phyloP scores from a whole-genome alignment of 1,139 yeast genomes.

The Hyphopichia wangnamkhiaoensis region DNA sequence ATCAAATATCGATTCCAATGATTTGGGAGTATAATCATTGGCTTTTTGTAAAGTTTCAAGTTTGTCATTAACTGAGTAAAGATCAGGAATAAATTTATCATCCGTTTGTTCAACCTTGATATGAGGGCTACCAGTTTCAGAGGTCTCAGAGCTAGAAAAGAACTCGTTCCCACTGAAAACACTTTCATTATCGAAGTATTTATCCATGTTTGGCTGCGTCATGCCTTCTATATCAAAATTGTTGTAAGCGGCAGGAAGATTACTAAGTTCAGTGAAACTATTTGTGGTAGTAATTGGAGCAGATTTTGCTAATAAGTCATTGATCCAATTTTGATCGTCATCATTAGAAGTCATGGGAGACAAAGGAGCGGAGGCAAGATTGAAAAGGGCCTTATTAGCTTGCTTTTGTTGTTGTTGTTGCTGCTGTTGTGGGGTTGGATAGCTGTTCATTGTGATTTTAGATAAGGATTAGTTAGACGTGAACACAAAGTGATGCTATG shows the following conservation, averaged over 20 bases:
- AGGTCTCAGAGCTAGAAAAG: conserved; percentile 10
- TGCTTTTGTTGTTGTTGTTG: neutral
- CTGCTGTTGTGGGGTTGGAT: neutral
- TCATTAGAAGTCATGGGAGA: conserved; percentile 14
- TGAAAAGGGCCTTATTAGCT: too few species aligned
- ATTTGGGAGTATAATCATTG: conserved; percentile 17
- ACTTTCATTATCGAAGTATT: conserved; percentile 10
- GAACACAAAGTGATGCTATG: neutral
- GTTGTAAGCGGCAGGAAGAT: neutral
- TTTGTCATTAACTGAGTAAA: conserved; percentile 16
- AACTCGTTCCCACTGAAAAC: conserved; percentile 9
- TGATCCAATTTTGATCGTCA: conserved; percentile 21
- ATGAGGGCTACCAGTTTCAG: conserved; percentile 11
- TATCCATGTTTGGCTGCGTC: conserved; percentile 2
- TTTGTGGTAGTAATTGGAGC: conserved; percentile 20
- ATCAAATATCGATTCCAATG: conserved; percentile 26
- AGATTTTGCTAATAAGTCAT: conserved; percentile 19
- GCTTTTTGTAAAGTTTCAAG: conserved; percentile 15
- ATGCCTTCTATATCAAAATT: conserved; percentile 2
- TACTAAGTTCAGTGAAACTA: conserved; percentile 9
- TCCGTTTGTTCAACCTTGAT: conserved; percentile 11
- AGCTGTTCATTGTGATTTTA: neutral
- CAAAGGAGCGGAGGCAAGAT: conserved; percentile 14
- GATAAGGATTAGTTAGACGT: neutral
- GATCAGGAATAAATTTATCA: conserved; percentile 8